Percentiles rank a stretch among this genome's conserved stretches.
phyloP scores from a whole-genome alignment of 2,329 filamentous ascomycete species.

The Akanthomyces lecanii region DNA sequence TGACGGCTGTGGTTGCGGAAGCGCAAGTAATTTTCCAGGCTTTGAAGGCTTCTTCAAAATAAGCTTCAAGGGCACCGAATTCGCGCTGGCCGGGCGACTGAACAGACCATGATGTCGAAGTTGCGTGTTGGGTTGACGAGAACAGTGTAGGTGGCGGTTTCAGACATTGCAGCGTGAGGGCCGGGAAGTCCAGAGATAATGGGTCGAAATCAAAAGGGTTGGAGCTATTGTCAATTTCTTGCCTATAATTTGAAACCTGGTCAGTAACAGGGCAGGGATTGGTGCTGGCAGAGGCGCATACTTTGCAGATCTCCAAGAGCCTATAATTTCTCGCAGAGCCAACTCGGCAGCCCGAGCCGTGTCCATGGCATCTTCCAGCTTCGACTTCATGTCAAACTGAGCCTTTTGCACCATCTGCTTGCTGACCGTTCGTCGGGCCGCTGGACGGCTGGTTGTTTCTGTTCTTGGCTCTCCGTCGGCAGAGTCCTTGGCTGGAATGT shows the following conservation, averaged over 20 bases:
- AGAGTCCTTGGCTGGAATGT: slow-evolving; percentile 49
- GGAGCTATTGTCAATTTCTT: slow-evolving; percentile 51
- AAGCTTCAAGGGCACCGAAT: slow-evolving; percentile 64
- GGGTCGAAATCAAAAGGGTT: slow-evolving; percentile 77
- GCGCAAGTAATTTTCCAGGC: slow-evolving; percentile 56
- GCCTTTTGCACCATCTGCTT: slow-evolving; percentile 53
- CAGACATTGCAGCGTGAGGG: slow-evolving; percentile 76
- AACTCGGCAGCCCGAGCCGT: slow-evolving; percentile 80
- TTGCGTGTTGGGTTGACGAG: slow-evolving; percentile 73
- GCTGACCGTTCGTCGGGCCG: slow-evolving; percentile 41
- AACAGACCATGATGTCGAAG: slow-evolving; percentile 76
- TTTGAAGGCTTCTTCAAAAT: slow-evolving; percentile 63
- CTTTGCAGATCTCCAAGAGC: slow-evolving; percentile 79
- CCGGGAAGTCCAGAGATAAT: slow-evolving; percentile 78
- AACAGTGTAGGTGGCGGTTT: slow-evolving; percentile 78
- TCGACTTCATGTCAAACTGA: slow-evolving; percentile 60
- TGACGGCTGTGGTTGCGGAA: slow-evolving; percentile 44
- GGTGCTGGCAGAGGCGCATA: slow-evolving; percentile 43
- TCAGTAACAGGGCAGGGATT: slow-evolving; percentile 17
- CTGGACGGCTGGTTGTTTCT: slow-evolving; percentile 34
- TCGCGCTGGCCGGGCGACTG: slow-evolving; percentile 70
- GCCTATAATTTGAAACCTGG: slow-evolving; percentile 33
- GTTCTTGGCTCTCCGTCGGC: slow-evolving; percentile 32
- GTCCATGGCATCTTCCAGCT: slow-evolving; percentile 66
- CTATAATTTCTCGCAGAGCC: slow-evolving; percentile 76